These are phyloP conservation scores for Polyporus arcularius DNA, from an alignment of 768 basidiomycete genomes.

Conservation along the genomic window DNA sequence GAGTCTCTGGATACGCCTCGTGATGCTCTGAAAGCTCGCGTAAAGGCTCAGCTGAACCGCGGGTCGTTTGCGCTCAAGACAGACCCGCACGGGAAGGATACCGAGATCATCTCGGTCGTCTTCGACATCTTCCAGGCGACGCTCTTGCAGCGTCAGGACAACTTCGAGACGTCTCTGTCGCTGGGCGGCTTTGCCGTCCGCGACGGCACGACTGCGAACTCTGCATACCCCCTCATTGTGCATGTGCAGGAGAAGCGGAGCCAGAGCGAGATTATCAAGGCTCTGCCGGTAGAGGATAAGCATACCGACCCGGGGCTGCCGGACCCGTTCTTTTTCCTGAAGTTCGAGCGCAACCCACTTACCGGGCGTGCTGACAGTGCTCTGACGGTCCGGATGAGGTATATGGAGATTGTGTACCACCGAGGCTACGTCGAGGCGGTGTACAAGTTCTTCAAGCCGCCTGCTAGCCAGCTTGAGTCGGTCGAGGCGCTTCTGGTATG, in stretches of 20 bases:
- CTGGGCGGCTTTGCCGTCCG: slow-evolving; percentile 85
- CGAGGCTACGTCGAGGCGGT: slow-evolving; percentile 91
- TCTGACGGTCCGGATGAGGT: slow-evolving; percentile 85
- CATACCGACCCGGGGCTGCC: slow-evolving; percentile 24
- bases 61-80: slow-evolving; percentile 85
- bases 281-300: slow-evolving; percentile 16
- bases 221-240: slow-evolving; percentile 89
- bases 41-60: slow-evolving; percentile 77
- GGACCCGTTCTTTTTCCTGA: slow-evolving; percentile 83
- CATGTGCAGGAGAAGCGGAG: slow-evolving; percentile 60
- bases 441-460: slow-evolving; percentile 89
- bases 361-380: slow-evolving; percentile 91
- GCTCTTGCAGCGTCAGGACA: slow-evolving; percentile 82
- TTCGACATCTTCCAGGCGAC: slow-evolving; percentile 88
- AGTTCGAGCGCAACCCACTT: slow-evolving; percentile 89
- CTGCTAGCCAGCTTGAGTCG: slow-evolving; percentile 91
- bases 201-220: slow-evolving; percentile 84
- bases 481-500: slow-evolving; percentile 88
- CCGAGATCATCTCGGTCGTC: slow-evolving; percentile 81
- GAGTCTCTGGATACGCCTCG: slow-evolving; percentile 70
- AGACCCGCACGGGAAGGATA: slow-evolving; percentile 62
- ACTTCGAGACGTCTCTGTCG: slow-evolving; percentile 82
- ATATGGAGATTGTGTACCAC: slow-evolving; percentile 98
- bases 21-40: slow-evolving; percentile 77
- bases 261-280: slow-evolving; percentile 23